Percentiles rank a stretch among this genome's conserved stretches.
Conservation (phyloP, 2,329 filamentous ascomycete genomes). For the Coniella lustricola region DNA sequence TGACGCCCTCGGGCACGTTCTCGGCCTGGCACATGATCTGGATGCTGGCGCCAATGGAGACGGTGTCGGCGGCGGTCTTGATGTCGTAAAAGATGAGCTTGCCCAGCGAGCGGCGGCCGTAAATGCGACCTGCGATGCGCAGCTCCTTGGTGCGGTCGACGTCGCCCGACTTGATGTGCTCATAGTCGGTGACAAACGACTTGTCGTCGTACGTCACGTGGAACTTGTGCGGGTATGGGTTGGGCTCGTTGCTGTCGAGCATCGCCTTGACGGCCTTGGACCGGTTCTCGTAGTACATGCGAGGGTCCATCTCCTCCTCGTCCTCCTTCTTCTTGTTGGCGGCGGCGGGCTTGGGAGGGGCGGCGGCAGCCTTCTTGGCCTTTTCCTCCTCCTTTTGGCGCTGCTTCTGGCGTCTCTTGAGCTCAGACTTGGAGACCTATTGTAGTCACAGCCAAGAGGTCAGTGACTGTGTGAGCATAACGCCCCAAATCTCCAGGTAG, state of each 20-base stretch:
- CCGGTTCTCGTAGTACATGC: conserved; percentile 90
- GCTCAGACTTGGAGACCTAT: conserved; percentile 67
- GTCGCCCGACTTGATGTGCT: conserved; percentile 73
- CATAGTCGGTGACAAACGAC: conserved; percentile 72
- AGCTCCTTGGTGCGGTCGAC: conserved; percentile 67
- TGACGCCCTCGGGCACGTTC: conserved; percentile 58
- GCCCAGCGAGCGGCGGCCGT: conserved; percentile 76
- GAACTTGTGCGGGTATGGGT: conserved; percentile 93
- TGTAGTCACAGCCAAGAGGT: not conserved
- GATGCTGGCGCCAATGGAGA: conserved; percentile 64
- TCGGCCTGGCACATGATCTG: conserved; percentile 92
- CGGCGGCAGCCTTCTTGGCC: conserved; percentile 69
- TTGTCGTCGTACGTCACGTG: conserved; percentile 74
- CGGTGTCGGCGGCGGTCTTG: conserved; percentile 45
- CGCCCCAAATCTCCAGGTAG: not conserved
- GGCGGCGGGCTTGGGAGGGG: conserved; percentile 41
- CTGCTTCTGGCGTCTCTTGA: conserved; percentile 95
- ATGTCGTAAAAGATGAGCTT: conserved; percentile 93
- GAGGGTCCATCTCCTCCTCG: conserved; percentile 50
- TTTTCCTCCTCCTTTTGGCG: conserved; percentile 83
- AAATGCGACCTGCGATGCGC: conserved; percentile 77
- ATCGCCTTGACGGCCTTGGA: conserved; percentile 72
- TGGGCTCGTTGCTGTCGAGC: conserved; percentile 63
- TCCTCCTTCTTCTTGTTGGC: conserved; percentile 46
- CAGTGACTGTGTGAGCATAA: not conserved